Conservation (phyloP, 2,329 filamentous ascomycete species). For the Paecilomyces niveus region DNA sequence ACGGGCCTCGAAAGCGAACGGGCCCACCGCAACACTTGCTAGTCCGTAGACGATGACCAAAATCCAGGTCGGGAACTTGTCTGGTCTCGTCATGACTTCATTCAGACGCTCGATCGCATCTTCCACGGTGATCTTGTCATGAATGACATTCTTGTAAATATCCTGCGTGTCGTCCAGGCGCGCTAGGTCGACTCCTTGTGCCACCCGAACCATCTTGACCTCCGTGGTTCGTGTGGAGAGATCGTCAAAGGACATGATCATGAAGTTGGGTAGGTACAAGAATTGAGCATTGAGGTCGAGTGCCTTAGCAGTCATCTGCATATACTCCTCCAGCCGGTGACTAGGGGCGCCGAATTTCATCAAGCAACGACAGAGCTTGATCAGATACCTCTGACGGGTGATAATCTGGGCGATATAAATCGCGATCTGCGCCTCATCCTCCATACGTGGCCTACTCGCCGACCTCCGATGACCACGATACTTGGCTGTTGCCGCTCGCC, state of each 20-base stretch:
- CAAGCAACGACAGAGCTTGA: conserved; percentile 75
- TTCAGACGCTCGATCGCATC: conserved; percentile 39
- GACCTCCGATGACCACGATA: conserved; percentile 6
- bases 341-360: conserved; percentile 90
- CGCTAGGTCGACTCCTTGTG: conserved; percentile 37
- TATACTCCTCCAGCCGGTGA: conserved; percentile 82
- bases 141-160: conserved; percentile 43
- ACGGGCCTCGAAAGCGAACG: conserved; percentile 71
- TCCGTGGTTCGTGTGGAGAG: conserved; percentile 39
- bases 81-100: conserved; percentile 49
- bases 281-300: conserved; percentile 86
- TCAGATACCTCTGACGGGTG: conserved; percentile 71
- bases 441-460: conserved; percentile 28
- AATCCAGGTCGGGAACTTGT: conserved; percentile 48
- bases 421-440: conserved; percentile 48
- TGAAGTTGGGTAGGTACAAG: conserved; percentile 82
- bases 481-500: conserved; percentile 4
- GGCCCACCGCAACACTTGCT: conserved; percentile 67
- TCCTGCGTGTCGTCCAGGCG: conserved; percentile 38
- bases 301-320: conserved; percentile 82
- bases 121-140: conserved; percentile 40
- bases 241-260: conserved; percentile 83
- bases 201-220: conserved; percentile 37
- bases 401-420: conserved; percentile 62
- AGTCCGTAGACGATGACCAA: conserved; percentile 65